phyloP scores from a whole-genome alignment of 148 eudicot species.

The Fagopyrum tataricum region DNA sequence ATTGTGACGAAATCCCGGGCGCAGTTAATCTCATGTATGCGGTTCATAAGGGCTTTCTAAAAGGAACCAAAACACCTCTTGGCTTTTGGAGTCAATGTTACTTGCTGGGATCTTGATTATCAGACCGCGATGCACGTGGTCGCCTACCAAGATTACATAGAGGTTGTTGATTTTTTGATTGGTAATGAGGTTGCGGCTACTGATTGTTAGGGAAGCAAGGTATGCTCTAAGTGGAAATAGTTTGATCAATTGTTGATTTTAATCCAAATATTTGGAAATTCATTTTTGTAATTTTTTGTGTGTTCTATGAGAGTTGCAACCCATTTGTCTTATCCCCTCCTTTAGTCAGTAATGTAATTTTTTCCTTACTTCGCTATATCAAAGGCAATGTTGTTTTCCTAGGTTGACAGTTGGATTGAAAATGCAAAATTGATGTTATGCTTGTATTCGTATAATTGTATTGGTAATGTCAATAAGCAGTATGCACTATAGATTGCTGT shows the following conservation, averaged over 20 bases:
- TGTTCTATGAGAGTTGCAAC: too few relatives aligned
- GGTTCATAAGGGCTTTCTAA: constrained; percentile 34
- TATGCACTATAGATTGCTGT: neutral
- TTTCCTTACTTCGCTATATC: neutral
- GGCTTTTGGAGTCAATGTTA: constrained; percentile 29
- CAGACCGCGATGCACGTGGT: constrained; percentile 88
- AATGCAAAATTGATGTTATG: constrained; percentile 56
- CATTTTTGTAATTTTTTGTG: too few relatives aligned
- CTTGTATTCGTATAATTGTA: constrained; percentile 36
- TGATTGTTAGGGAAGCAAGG: constrained; percentile 99
- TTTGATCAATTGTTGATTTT: neutral
- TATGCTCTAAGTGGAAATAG: constrained; percentile 16
- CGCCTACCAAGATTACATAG: constrained; percentile 78
- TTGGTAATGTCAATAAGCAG: constrained; percentile 30
- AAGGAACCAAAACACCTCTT: constrained; percentile 29
- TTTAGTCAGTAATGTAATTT: too few relatives aligned
- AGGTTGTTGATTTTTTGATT: constrained; percentile 62
- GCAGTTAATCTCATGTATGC: constrained; percentile 34
- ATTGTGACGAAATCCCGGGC: constrained; percentile 17
- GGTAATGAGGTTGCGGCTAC: constrained; percentile 67
- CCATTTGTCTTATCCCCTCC: too few relatives aligned
- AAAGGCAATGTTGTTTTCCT: constrained; percentile 12
- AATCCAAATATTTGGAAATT: neutral
- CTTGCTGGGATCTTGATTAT: constrained; percentile 52
- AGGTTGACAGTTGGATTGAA: constrained; percentile 99